phyloP scores from a whole-genome alignment of 345 rosid species.

The Orychophragmus violaceus region DNA sequence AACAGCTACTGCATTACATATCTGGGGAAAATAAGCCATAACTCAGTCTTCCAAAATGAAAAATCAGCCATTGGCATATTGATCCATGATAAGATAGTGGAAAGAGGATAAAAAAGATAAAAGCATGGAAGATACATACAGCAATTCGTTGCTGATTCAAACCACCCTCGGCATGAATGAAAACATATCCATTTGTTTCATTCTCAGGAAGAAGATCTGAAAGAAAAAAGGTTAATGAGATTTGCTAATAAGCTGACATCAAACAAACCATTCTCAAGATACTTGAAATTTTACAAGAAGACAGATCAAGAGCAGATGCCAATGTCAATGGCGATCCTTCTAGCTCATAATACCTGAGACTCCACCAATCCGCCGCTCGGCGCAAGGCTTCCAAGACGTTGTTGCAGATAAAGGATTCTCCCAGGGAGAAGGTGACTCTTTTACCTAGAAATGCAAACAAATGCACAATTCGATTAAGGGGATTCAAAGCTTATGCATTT shows the following conservation, averaged over 20 bases:
- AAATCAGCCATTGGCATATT: background rate
- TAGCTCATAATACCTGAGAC: slow-evolving; percentile 48
- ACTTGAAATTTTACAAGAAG: background rate
- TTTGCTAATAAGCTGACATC: background rate
- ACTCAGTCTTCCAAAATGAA: background rate
- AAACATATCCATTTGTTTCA: slow-evolving; percentile 91
- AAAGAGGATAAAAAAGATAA: background rate
- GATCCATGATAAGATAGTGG: background rate
- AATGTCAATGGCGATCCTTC: background rate
- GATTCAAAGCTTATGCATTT: slow-evolving; percentile 12
- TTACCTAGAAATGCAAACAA: slow-evolving; percentile 48
- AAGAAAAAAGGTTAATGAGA: background rate
- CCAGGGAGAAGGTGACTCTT: slow-evolving; percentile 94
- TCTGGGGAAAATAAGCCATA: slow-evolving; percentile 37
- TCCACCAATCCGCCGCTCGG: slow-evolving; percentile 75
- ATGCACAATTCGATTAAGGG: background rate
- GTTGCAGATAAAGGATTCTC: slow-evolving; percentile 92
- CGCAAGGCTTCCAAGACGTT: slow-evolving; percentile 99
- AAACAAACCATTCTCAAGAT: background rate
- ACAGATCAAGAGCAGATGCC: background rate
- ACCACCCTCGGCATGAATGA: slow-evolving; percentile 99
- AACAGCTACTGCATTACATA: slow-evolving; percentile 99
- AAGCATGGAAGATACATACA: slow-evolving; percentile 43
- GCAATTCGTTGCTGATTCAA: slow-evolving; percentile 98
- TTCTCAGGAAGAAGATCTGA: slow-evolving; percentile 90